These are phyloP conservation scores for Sphaerulina populicola DNA, from an alignment of 2,329 filamentous ascomycete species.

Conservation along the genomic window DNA sequence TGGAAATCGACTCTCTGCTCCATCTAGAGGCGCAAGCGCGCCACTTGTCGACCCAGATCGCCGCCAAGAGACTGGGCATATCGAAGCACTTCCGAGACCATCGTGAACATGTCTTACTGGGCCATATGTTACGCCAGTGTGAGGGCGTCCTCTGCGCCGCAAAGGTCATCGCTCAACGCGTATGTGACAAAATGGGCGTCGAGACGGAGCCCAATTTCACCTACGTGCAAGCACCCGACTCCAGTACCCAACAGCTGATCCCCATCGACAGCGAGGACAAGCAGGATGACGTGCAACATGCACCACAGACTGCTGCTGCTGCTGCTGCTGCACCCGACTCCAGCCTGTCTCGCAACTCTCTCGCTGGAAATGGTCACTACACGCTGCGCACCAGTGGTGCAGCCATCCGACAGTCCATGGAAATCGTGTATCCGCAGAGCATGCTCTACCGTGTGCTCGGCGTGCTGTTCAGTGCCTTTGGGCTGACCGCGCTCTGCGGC, in stretches of 20 bases:
- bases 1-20: slow-evolving; percentile 37
- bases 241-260: slow-evolving; percentile 20
- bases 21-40: slow-evolving; percentile 27
- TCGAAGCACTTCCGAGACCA: slow-evolving; percentile 35
- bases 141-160: slow-evolving; percentile 39
- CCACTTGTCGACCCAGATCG: slow-evolving; percentile 23
- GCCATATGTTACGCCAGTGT: slow-evolving; percentile 37
- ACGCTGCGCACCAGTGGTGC: slow-evolving; percentile 12
- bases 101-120: slow-evolving; percentile 33
- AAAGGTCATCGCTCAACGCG: slow-evolving; percentile 31
- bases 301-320: not conserved
- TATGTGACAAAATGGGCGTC: slow-evolving; percentile 29
- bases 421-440: slow-evolving; percentile 20
- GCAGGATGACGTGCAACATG: slow-evolving; percentile 2
- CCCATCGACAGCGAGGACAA: slow-evolving; percentile 13
- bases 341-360: slow-evolving; percentile 14
- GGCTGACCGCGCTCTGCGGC: slow-evolving; percentile 39
- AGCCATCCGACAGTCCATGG: slow-evolving; percentile 14
- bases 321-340: too few relatives aligned
- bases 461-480: slow-evolving; percentile 39
- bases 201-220: slow-evolving; percentile 17
- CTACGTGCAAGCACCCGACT: slow-evolving; percentile 20
- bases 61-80: slow-evolving; percentile 30
- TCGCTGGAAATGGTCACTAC: slow-evolving; percentile 12
- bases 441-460: slow-evolving; percentile 37